These are phyloP conservation scores for Tilletia walkeri DNA, from an alignment of 1,284 basidiomycete genomes.

Conservation along the genomic window DNA sequence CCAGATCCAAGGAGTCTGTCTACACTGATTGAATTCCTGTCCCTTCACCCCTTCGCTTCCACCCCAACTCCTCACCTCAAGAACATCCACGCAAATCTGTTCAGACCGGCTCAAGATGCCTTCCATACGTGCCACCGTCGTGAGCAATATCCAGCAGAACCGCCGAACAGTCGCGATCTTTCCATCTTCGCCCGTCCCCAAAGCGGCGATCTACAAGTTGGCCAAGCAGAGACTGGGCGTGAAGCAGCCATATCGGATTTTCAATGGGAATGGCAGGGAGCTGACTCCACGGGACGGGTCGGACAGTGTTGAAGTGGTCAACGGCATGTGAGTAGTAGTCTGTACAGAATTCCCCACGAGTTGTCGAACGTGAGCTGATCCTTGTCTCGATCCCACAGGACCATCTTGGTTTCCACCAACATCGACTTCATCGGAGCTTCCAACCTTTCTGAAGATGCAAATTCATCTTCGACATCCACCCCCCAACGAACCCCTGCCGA, in stretches of 20 bases:
- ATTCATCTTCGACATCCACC: background rate
- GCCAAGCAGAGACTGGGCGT: background rate
- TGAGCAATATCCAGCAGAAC: slow-evolving; percentile 4
- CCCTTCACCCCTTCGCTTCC: too few relatives aligned
- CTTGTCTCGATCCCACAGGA: background rate
- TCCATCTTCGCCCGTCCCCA: slow-evolving; percentile 6
- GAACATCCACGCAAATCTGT: background rate
- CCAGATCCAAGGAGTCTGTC: too few relatives aligned
- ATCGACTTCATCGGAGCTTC: slow-evolving; percentile 1
- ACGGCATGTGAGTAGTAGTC: background rate
- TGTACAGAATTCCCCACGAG: background rate
- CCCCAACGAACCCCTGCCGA: background rate
- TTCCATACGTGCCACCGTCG: background rate
- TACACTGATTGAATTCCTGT: too few relatives aligned
- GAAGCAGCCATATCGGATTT: background rate
- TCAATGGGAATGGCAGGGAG: background rate
- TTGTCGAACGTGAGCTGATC: background rate
- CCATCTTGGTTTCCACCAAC: background rate
- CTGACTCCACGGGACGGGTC: background rate
- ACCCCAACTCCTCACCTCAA: too few relatives aligned
- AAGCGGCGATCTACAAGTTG: background rate
- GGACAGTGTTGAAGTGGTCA: background rate
- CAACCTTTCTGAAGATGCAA: background rate
- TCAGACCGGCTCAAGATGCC: background rate
- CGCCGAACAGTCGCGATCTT: background rate